Evolutionary conservation across 2,329 filamentous ascomycete genomes (phyloP), one percentile per base, ranked within the genome.

Genomic region (Calonectria crousiana): DNA sequence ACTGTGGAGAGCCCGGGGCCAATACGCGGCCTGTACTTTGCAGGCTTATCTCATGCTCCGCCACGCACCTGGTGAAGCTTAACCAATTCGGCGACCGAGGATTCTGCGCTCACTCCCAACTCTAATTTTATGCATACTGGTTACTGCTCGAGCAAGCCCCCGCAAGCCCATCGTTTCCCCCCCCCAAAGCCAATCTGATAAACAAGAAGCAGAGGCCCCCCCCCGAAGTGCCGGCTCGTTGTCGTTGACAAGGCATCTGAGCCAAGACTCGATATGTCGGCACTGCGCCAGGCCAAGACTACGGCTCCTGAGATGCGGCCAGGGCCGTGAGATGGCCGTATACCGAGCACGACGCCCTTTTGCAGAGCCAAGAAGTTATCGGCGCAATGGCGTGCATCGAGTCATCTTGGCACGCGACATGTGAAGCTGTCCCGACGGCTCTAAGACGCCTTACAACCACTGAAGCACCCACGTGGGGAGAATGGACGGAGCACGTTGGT

Each of bases 71-170:
- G 8, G 34, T 36, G 30, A 65, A 34, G 68, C 47, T 51, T 64
- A 70, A 53, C 68, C 58, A 6, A 23, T 70, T 70, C 53, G 44
- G 68, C 51, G 56, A 70, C 68, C 68, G 68, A 70, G 36, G 47
- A 23, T 26, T 28, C 34, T 52, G 11, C 6, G 44, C 47, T 28
- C 49, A 58, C 52, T n/a, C 34, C 26, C 68, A 70, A 70, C 68
- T 70, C 56, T 70, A 70, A 70, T 52, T 64, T 44, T 70, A 70
- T 70, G 68, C 68, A 70, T 70, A 69, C 26, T 62, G 36, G 14
- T n/a, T 8, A 13, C 36, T 41, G 36, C 56, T 41, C 34, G 34
- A 41, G 34, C 36, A 20, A 23, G 23, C 53, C 53, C 52, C 52
- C 30, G 53, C 53, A 58, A 14, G 18, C 20, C 30, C 53, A 34